Evolutionary conservation across 106 monocot genomes (phyloP), one percentile per base, ranked within the genome.

Genomic region (Platanthera guangdongensis): DNA sequence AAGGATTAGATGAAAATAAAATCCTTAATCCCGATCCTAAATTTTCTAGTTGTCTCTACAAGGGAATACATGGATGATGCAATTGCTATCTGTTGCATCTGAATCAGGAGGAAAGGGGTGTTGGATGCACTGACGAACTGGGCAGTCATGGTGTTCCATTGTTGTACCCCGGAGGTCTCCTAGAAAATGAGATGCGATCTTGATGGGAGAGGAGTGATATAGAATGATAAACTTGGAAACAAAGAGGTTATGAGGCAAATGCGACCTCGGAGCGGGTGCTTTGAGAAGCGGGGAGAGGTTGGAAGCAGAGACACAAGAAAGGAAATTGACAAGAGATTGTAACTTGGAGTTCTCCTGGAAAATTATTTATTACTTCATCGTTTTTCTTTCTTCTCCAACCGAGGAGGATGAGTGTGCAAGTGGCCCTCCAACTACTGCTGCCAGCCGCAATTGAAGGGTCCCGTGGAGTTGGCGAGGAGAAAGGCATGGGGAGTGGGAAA

Each of bases 61-160:
- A 74, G 87, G 84, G 30, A 88, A 84, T 68, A 71, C 87, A 67
- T 93, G 92, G 92, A 86, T 90, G 92, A 77, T 77, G 15, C 92
- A 90, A 74, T 80, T 93, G 48, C 78, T 48, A 95, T 95, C 83
- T 95, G 95, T 7, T 92, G 92, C 28, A 95, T 85, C 88, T 92
- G 95, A 46, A 95, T 86, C 7, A 95, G 87, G 45, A 95, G 83
- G 68, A 95, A 95, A 2, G 92, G 95, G 7, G 86, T 25, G 73
- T 95, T 95, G 46, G 95, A 87, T 1, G 89, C 82, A 6, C 87
- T 91, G 60, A 91, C 91, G n/a, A 91, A 91, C 67, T 83, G 87
- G 49, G 86, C 86, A 14, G 90, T 94, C 78, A 82, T 13, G 54
- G 86, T 84, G 77, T 92, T 91, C 94, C 92, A 95, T 87, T 92